Percentiles rank a stretch among this genome's conserved stretches.
These are phyloP conservation scores for Malus fusca DNA, from an alignment of 306 rosid species.

Conservation along the genomic window DNA sequence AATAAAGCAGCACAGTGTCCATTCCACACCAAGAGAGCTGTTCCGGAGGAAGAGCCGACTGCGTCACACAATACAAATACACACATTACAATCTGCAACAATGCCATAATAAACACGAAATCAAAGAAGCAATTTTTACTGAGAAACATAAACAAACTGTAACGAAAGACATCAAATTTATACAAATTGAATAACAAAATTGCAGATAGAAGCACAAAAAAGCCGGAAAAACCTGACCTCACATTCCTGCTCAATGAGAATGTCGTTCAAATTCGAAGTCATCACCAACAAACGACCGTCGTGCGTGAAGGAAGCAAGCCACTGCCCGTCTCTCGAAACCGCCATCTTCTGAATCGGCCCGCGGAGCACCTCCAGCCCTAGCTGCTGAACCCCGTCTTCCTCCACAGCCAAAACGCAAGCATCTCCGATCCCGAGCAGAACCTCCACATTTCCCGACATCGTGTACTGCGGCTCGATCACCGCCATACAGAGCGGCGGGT, in stretches of 20 bases:
- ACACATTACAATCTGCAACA: neutral
- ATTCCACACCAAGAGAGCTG: constrained; percentile 96
- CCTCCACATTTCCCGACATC: constrained; percentile 89
- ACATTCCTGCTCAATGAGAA: constrained; percentile 82
- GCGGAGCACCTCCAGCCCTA: constrained; percentile 52
- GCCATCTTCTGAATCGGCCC: constrained; percentile 94
- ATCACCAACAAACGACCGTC: constrained; percentile 80
- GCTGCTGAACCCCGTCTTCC: constrained; percentile 77
- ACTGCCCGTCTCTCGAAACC: constrained; percentile 81
- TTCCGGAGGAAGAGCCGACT: constrained; percentile 93
- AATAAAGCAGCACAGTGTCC: constrained; percentile 90
- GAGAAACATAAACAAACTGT: neutral
- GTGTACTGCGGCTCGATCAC: constrained; percentile 95
- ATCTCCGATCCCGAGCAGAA: constrained; percentile 62
- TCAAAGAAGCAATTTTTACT: neutral
- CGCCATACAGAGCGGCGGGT: constrained; percentile 78
- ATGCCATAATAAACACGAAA: neutral
- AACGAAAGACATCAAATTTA: too few species aligned
- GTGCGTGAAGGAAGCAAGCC: constrained; percentile 89
- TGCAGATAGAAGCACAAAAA: neutral
- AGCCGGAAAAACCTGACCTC: constrained; percentile 42
- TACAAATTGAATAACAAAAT: neutral
- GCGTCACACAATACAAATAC: constrained; percentile 20
- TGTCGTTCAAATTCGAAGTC: constrained; percentile 57
- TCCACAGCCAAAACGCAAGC: constrained; percentile 69